Evolutionary conservation across 768 basidiomycete genomes (phyloP).

Genomic region (Russula sp.): DNA sequence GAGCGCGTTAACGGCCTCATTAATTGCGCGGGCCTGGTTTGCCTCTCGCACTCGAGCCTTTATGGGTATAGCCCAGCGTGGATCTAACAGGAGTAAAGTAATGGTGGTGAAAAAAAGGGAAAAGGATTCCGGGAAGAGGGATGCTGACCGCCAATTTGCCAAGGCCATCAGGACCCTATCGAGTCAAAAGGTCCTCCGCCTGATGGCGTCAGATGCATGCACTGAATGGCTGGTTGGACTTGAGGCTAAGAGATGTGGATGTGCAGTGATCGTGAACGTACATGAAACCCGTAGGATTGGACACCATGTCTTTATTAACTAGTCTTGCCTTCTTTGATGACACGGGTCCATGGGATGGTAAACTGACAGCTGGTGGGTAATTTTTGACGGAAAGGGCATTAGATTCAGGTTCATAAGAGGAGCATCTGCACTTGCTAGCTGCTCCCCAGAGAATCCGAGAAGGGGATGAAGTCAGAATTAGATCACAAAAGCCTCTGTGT

Average conservation of each 20-base stretch:
- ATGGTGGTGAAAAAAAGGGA: conserved; percentile 27
- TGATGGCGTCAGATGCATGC: conserved; percentile 88
- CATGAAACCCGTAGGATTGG: conserved; percentile 78
- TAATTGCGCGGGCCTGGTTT: conserved; percentile 69
- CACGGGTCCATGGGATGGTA: conserved; percentile 35
- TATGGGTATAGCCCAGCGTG: conserved; percentile 84
- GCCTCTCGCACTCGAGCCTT: conserved; percentile 68
- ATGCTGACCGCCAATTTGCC: conserved; percentile 77
- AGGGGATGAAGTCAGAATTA: conserved; percentile 66
- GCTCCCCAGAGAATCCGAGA: conserved; percentile 62
- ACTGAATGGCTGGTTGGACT: conserved; percentile 67
- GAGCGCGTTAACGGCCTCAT: conserved; percentile 69
- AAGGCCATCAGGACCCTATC: conserved; percentile 86
- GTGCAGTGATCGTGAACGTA: conserved; percentile 45
- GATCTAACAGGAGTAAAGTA: conserved; percentile 50
- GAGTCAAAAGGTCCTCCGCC: conserved; percentile 76
- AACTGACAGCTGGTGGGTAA: conserved; percentile 34
- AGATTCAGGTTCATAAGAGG: conserved; percentile 38
- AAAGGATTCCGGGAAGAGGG: conserved; percentile 22
- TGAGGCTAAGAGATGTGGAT: conserved; percentile 26
- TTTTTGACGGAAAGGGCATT: conserved; percentile 32
- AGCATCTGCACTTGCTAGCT: conserved; percentile 30
- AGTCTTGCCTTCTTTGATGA: conserved; percentile 53
- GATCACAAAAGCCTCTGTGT: conserved; percentile 85
- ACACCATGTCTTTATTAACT: conserved; percentile 88